phyloP scores from a whole-genome alignment of 73 alveolate species.

The Tetrahymena borealis region DNA sequence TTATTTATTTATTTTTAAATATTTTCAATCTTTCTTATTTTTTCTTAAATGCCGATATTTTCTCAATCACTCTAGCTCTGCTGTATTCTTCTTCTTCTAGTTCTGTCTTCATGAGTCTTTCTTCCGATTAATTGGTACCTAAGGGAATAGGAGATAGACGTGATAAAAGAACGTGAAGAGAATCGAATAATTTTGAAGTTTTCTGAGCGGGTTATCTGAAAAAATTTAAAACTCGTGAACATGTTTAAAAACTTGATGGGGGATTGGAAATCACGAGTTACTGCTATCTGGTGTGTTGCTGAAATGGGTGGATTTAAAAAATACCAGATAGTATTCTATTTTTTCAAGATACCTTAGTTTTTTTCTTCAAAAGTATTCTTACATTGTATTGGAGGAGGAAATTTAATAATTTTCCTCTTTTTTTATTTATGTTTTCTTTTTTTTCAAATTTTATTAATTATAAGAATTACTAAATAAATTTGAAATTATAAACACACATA shows the following conservation, averaged over 20 bases:
- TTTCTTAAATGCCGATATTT: not conserved
- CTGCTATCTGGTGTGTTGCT: not conserved
- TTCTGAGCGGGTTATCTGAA: not conserved
- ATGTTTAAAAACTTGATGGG: not conserved
- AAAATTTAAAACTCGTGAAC: not conserved
- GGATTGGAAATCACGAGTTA: not conserved
- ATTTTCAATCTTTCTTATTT: not conserved
- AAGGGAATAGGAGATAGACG: constrained; percentile 2
- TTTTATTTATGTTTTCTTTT: too few relatives aligned
- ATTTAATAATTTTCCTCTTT: too few relatives aligned
- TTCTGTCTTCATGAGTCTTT: not conserved
- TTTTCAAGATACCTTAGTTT: not conserved
- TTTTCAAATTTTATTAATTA: too few relatives aligned
- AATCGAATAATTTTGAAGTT: not conserved
- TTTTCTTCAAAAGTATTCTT: not conserved
- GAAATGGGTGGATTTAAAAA: not conserved
- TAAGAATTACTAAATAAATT: too few relatives aligned
- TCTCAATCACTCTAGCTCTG: constrained; percentile 2
- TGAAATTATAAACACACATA: too few relatives aligned
- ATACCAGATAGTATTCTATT: not conserved
- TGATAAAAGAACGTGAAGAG: not conserved
- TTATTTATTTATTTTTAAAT: not conserved
- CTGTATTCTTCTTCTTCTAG: not conserved
- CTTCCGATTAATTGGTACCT: not conserved
- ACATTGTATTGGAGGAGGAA: too few relatives aligned